Base-by-base conservation (phyloP, 352 stramenopile genomes). In the Globisporangium cederbergense region DNA sequence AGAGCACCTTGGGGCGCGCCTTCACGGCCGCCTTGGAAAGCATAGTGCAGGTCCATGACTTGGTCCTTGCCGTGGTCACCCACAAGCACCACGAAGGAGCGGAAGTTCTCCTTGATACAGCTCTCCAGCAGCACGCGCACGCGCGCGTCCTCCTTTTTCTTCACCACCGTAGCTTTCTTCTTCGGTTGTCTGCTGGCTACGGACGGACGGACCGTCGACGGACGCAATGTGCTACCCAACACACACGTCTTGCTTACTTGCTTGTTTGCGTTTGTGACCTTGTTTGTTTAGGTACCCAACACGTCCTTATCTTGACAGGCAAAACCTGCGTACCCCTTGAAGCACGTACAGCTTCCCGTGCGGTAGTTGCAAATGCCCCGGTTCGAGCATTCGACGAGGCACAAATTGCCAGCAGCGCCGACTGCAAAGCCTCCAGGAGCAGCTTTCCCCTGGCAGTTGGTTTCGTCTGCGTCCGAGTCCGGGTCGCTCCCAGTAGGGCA, bases 41-140 rank as follows among this genome's bases (percentile, higher is more conserved):
- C 65, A 99, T 99, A 98, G 79, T 99, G 96, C 62, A 99, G 79
- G 75, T 99, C 99, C 66, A 97, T 96, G 52, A 99, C 90, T 80
- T 99, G 97, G 83, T 99, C 97, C 72, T 99, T 99, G 62, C 97
- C 97, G 88, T 99, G 94, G 79, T 99, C 97, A 42, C 98, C 98
- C 38, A 99, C 97, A 13, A 99, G 81, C 66, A 99, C 90, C 62
- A 99, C 89, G 59, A 99, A 96, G 8, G 93, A 98, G 8, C 98
- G 94, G 66, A 98, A 96, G 77, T 98, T 97, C 58, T 92, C 95
- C 61, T 98, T 95, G 71, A 99, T 93, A 69, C 92, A 95, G 76
- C 98, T 98, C 72, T 99, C 96, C 62, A 99, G 93, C 70, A 99
- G 88, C 62, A 95, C 97, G 62, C 97, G 92, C 65, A 99, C 96